Percentiles rank a stretch among this genome's conserved stretches.
Conservation (phyloP, 2,329 filamentous ascomycete species). For the Phialemoniopsis sp. region DNA sequence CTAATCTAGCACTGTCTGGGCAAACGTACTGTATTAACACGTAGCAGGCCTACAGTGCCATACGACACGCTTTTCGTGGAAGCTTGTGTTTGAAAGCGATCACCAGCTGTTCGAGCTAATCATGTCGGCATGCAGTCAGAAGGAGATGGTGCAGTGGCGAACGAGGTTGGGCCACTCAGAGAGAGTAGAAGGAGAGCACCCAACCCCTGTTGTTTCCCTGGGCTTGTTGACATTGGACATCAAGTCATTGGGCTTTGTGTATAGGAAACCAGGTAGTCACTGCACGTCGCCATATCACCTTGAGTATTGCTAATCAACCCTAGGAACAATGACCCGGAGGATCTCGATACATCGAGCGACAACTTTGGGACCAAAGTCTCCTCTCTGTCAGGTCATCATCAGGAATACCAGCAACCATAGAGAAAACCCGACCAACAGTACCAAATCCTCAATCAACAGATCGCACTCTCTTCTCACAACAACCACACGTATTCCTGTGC, state of each 20-base stretch:
- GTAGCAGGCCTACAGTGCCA: conserved; percentile 76
- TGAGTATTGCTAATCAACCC: conserved; percentile 1
- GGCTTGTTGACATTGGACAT: conserved; percentile 67
- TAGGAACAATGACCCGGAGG: conserved; percentile 59
- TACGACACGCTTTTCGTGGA: conserved; percentile 86
- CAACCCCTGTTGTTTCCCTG: conserved; percentile 44
- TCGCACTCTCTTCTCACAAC: conserved; percentile 77
- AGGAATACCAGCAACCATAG: conserved; percentile 76
- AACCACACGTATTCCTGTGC: conserved; percentile 59
- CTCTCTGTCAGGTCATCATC: conserved; percentile 73
- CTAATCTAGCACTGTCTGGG: not conserved
- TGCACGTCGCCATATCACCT: not conserved
- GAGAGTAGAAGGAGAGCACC: conserved; percentile 41
- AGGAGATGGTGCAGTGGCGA: conserved; percentile 80
- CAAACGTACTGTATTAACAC: conserved; percentile 9
- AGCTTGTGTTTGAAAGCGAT: conserved; percentile 76
- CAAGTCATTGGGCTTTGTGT: conserved; percentile 69
- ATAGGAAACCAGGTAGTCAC: conserved; percentile 64
- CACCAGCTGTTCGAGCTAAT: conserved; percentile 79
- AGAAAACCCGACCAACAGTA: conserved; percentile 40
- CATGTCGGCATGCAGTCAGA: conserved; percentile 77
- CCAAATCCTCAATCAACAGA: conserved; percentile 58
- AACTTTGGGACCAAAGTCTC: conserved; percentile 65
- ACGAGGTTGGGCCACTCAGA: conserved; percentile 54
- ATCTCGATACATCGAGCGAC: conserved; percentile 78